phyloP scores from a whole-genome alignment of 164 flowering plant species.

The Kingdonia uniflora region DNA sequence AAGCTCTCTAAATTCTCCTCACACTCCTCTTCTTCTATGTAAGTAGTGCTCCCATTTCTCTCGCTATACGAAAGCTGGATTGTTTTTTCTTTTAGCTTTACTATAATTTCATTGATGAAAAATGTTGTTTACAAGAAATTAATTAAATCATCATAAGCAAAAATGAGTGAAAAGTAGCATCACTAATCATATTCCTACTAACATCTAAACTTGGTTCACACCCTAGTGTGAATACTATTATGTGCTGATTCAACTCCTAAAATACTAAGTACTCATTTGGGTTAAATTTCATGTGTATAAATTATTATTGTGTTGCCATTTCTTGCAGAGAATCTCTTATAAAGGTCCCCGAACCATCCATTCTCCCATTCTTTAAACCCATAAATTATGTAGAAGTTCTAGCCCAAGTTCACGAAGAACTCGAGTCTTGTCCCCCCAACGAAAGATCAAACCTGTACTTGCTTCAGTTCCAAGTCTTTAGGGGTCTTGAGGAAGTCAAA shows the following conservation, averaged over 20 bases:
- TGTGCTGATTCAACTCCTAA: no score
- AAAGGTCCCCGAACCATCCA: conserved; percentile 79
- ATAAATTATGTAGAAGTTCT: conserved; percentile 86
- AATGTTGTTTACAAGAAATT: no score
- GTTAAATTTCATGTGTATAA: conserved; percentile 3
- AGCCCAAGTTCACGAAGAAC: conserved; percentile 95
- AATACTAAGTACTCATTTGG: background rate
- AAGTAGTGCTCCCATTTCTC: conserved; percentile 22
- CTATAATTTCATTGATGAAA: background rate
- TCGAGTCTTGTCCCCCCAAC: conserved; percentile 54
- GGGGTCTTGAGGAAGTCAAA: conserved; percentile 85
- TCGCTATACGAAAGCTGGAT: background rate
- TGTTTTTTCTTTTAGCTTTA: background rate
- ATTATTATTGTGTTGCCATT: conserved; percentile 3
- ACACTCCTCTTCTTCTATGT: conserved; percentile 66
- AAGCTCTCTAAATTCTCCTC: conserved; percentile 64
- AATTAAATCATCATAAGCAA: no score
- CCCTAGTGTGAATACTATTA: no score
- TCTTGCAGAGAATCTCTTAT: conserved; percentile 75
- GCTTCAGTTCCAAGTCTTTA: conserved; percentile 80
- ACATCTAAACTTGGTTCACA: no score
- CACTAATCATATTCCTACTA: no score
- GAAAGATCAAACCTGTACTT: conserved; percentile 70
- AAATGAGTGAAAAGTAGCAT: no score
- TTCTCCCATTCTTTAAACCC: conserved; percentile 79